phyloP scores from a whole-genome alignment of 2,329 filamentous ascomycete species.

The Penicillium rolfsii region DNA sequence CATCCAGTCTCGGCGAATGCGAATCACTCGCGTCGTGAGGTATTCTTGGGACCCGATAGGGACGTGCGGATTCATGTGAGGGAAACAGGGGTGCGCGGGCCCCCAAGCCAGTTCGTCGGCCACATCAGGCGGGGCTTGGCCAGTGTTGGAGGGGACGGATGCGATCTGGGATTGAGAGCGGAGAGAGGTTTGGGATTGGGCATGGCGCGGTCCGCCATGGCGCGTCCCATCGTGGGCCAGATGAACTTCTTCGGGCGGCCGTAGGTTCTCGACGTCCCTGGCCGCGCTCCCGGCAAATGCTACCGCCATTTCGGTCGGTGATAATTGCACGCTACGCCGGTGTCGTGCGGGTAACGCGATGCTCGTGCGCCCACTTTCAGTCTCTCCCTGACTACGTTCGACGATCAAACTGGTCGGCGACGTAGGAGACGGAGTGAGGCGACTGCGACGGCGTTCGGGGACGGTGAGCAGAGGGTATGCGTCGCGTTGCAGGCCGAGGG shows the following conservation, averaged over 20 bases:
- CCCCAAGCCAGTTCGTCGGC: conserved; percentile 84
- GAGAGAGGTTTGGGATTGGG: conserved; percentile 46
- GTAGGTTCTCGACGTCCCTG: conserved; percentile 33
- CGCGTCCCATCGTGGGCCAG: conserved; percentile 31
- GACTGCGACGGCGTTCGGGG: conserved; percentile 59
- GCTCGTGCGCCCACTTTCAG: conserved; percentile 56
- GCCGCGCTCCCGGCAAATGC: conserved; percentile 31
- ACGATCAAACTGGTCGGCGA: conserved; percentile 52
- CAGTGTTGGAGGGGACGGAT: conserved; percentile 44
- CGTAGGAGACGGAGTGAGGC: conserved; percentile 53
- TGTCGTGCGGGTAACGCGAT: conserved; percentile 54
- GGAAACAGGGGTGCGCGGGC: conserved; percentile 89
- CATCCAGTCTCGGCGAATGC: conserved; percentile 90
- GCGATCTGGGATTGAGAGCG: conserved; percentile 46
- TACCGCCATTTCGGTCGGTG: conserved; percentile 33
- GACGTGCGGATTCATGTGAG: conserved; percentile 90
- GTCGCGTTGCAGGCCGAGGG: conserved; percentile 47
- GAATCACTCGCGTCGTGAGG: conserved; percentile 80
- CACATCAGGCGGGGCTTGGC: conserved; percentile 51
- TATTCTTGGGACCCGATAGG: conserved; percentile 75
- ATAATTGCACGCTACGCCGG: conserved; percentile 38
- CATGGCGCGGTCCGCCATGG: conserved; percentile 38
- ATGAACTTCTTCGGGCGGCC: conserved; percentile 37
- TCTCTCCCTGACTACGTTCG: conserved; percentile 51
- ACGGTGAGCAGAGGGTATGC: conserved; percentile 61